phyloP scores from a whole-genome alignment of 345 rosid species.

The Eucalyptus viminalis region DNA sequence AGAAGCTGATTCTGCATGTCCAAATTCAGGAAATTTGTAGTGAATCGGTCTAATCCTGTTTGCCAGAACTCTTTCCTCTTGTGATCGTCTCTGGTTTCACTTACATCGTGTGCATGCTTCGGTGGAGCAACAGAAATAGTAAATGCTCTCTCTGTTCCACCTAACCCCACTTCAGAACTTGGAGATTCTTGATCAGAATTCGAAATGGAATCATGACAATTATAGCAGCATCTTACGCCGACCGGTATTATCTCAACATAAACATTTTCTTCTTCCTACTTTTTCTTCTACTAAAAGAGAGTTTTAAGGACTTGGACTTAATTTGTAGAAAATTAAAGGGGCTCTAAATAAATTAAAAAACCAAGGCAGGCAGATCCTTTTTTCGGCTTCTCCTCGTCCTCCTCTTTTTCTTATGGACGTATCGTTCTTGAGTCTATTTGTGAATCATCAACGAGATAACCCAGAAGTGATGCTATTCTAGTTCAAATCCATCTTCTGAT shows the following conservation, averaged over 20 bases:
- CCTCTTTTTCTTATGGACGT: not conserved
- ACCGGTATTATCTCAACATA: not conserved
- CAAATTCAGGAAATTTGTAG: not conserved
- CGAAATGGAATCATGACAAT: not conserved
- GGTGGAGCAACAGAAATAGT: not conserved
- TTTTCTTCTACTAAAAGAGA: not conserved
- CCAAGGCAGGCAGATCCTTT: not conserved
- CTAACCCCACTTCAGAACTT: not conserved
- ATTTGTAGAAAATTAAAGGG: not conserved
- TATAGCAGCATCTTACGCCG: not conserved
- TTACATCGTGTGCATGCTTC: not conserved
- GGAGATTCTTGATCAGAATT: not conserved
- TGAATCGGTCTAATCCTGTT: not conserved
- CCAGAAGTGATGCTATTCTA: not conserved
- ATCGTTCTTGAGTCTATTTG: not conserved
- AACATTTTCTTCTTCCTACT: not conserved
- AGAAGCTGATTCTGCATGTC: not conserved
- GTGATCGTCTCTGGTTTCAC: not conserved
- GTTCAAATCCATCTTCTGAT: not conserved
- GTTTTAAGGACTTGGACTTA: not conserved
- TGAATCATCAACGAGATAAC: not conserved
- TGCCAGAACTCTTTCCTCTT: not conserved
- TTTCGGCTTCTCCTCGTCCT: not conserved
- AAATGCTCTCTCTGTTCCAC: not conserved
- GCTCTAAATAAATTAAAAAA: not conserved